Percentiles rank a stretch among this genome's conserved stretches.
These are phyloP conservation scores for Fimicolochytrium jonesii DNA, from an alignment of 192 early-diverging fungal species.

Conservation along the genomic window DNA sequence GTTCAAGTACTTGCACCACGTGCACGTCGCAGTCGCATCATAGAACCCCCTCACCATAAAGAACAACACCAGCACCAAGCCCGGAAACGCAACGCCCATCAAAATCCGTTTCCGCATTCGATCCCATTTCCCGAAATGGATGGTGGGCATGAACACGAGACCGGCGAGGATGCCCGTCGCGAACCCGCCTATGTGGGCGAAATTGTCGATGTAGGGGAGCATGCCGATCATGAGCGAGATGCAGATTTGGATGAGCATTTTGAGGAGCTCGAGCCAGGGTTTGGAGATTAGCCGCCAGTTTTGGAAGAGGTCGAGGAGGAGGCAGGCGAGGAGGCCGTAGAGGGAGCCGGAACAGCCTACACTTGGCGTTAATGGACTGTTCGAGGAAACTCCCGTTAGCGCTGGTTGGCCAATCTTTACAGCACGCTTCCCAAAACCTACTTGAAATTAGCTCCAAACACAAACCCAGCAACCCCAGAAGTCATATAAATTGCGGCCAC, in stretches of 20 bases:
- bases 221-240: conserved; percentile 69
- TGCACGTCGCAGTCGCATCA: conserved; percentile 22
- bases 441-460: conserved; percentile 72
- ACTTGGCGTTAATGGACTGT: conserved; percentile 46
- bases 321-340: conserved; percentile 65
- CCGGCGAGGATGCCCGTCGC: conserved; percentile 61
- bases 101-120: conserved; percentile 36
- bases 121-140: conserved; percentile 50
- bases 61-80: conserved; percentile 21
- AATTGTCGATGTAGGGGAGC: conserved; percentile 78
- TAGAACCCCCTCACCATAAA: conserved; percentile 38
- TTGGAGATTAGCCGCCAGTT: conserved; percentile 67
- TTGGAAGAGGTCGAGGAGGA: conserved; percentile 72
- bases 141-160: conserved; percentile 66
- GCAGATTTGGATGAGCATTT: conserved; percentile 57
- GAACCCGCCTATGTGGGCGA: conserved; percentile 82
- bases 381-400: too few relatives aligned
- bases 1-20: conserved; percentile 49
- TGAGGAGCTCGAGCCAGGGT: conserved; percentile 64
- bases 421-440: too few relatives aligned
- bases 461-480: conserved; percentile 72
- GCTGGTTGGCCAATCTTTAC: too few relatives aligned
- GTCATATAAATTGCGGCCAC: conserved; percentile 68
- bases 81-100: conserved; percentile 31
- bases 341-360: conserved; percentile 54